A percentile compares a stretch with the other conserved stretches of the same genome.
Evolutionary conservation across 192 early-diverging fungal genomes (phyloP).

Genomic region (Obelidium mucronatum): DNA sequence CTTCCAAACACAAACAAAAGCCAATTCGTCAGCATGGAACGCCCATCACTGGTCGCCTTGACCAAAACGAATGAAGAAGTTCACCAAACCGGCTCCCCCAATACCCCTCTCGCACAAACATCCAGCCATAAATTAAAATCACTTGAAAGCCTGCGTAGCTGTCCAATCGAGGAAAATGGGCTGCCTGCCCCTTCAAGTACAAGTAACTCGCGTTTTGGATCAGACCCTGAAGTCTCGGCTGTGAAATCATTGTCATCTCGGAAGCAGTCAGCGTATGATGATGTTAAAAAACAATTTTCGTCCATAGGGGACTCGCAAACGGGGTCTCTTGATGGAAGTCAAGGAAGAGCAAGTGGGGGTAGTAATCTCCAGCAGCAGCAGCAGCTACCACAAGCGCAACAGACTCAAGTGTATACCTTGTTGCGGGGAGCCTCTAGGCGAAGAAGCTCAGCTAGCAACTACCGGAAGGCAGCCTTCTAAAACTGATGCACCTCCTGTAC

Average conservation of each 20-base stretch:
- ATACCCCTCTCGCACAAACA: no score
- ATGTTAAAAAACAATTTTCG: no score
- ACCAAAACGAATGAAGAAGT: not conserved
- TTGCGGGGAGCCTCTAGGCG: slow-evolving; percentile 14
- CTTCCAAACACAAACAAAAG: not conserved
- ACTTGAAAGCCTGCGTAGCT: not conserved
- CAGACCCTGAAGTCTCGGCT: no score
- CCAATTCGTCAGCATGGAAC: not conserved
- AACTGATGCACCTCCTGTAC: not conserved
- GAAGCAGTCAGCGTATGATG: no score
- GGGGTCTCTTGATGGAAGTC: not conserved
- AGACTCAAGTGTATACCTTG: slow-evolving; percentile 21
- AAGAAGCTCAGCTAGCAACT: slow-evolving; percentile 15
- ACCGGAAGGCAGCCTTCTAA: not conserved
- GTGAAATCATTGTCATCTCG: no score
- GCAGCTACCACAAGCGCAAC: not conserved
- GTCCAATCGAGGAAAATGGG: not conserved
- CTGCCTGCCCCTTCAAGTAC: not conserved
- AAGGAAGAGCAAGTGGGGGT: not conserved
- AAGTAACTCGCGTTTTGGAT: not conserved
- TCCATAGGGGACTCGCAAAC: not conserved
- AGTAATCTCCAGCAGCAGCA: not conserved
- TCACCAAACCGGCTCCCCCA: no score
- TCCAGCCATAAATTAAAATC: not conserved
- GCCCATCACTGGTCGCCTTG: not conserved